Base-by-base conservation (phyloP, 768 basidiomycete species). In the Hortiboletus flavorubellus region DNA sequence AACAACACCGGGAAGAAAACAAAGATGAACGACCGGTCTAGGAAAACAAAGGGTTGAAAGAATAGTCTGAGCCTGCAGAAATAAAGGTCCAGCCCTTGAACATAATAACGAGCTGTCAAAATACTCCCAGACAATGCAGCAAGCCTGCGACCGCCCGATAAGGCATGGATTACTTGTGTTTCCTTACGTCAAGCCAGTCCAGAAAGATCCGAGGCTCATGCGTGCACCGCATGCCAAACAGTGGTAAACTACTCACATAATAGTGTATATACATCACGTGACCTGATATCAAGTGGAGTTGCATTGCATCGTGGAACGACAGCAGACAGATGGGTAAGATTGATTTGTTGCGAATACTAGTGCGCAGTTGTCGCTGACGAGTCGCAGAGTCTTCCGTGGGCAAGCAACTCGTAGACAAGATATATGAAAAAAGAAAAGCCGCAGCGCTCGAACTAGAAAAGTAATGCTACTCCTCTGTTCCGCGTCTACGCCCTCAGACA, bases 361-460 rank as follows among this genome's bases (percentile, higher is more conserved):
- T 3, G 16, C 31, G 14, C 4, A 2, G 11, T 46, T 11, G 9
- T 44, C 14, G 31, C 48, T 67, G 21, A 62, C 4, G 16, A 38
- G 18, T 38, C 15, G 4, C 51, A 93, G 91, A 93, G 64, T 76
- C 84, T 53, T 80, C 83, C 56, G 82, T 92, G 46, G 77, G 88
- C 41, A 88, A 87, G 69, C 91, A 91, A 68, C 77, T 93, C 54
- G 81, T 91, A 45, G 91, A 93, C 83, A 93, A 93, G 74, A 88
- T 93, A 72, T 97, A 98, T 70, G 95, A 98, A 79, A 93, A 94
- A 75, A 84, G 95, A 55, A 97, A 98, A 75, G 85, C 91, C 8
- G 93, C 95, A 8, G 96, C 96, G 8, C 84, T 95, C 49, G 95
- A 98, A 49, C 83, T 98, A 49, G 95, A 98, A 78, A 97, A 93